Base-by-base conservation (phyloP, 805 yeast genomes). In the Lipomyces mesembrius region DNA sequence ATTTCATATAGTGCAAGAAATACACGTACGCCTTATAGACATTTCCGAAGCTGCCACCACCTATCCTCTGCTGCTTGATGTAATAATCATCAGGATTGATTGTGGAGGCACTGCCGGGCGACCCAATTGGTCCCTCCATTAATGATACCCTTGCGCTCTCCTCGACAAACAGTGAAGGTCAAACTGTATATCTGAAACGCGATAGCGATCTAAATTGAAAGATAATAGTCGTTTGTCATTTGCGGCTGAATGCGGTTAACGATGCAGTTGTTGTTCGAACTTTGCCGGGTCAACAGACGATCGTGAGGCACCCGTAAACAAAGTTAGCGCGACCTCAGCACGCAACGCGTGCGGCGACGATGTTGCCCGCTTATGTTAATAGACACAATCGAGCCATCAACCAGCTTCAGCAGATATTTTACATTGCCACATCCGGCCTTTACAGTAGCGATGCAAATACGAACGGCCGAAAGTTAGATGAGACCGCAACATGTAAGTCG, bases 31-130 rank as follows among this genome's bases (percentile, higher is more conserved):
- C 95, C 73, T 82, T 85, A 75, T 86, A 91, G 52, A 91, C 97
- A 74, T 90, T 94, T 17, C 97, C 97, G 80, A 91, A 91, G 71
- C 89, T 89, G 0, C 97, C 97, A 64, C 85, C 82, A 0, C 97
- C 97, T 14, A 91, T 85, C 74, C 92, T 88, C 62, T 85, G 63
- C 43, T 66, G 70, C 49, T 66, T 67, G 29, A 68, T 63, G 54
- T 68, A 68, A 34, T 35, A 64, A 8, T 63, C 70, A 14, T 63
- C 67, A 17, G 71, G 71, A 32, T 65, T 56, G 11, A 65, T 51
- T 7, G 62, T 51, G 3, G 66, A 25, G 17, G 60, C 32, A 25
- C n/a, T 52, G 55, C 17, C 14, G 25, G 49, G 49, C 9, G 49
- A 43, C 20, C 49, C 49, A 17, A 17, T 43, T 43, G 49, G 49